These are phyloP conservation scores for Russula dissimulans DNA, from an alignment of 768 basidiomycete genomes.

Conservation along the genomic window DNA sequence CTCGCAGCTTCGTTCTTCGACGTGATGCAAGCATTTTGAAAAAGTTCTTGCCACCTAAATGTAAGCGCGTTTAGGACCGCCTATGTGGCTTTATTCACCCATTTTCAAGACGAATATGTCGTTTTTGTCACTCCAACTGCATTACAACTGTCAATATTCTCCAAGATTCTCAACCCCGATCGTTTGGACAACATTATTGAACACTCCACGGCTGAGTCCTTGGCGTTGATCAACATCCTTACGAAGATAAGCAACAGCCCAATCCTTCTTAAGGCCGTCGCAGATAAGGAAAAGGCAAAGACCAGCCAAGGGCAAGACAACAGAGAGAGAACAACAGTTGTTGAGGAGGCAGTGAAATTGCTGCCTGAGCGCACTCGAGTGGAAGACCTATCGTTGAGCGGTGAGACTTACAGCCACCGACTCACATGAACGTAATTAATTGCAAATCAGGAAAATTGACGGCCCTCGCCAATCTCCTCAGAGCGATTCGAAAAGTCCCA, in stretches of 20 bases:
- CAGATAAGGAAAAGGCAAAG: conserved; percentile 47
- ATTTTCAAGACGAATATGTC: conserved; percentile 81
- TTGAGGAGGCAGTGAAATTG: conserved; percentile 52
- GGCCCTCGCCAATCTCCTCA: conserved; percentile 56
- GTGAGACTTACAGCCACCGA: conserved; percentile 30
- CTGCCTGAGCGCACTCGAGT: conserved; percentile 51
- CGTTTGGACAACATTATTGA: conserved; percentile 60
- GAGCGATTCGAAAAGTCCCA: conserved; percentile 46
- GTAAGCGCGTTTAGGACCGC: conserved; percentile 35
- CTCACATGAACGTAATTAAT: conserved; percentile 8
- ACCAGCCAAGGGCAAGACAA: conserved; percentile 27
- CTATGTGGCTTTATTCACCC: background rate
- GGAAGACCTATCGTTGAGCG: conserved; percentile 72
- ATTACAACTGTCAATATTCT: conserved; percentile 76
- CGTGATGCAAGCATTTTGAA: conserved; percentile 76
- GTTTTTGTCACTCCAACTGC: conserved; percentile 86
- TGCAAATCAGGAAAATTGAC: conserved; percentile 59
- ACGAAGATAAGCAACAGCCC: conserved; percentile 94
- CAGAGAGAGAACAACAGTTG: conserved; percentile 36
- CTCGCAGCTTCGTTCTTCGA: conserved; percentile 83
- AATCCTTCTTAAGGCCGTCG: conserved; percentile 71
- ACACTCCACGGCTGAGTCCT: conserved; percentile 64
- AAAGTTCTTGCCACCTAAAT: conserved; percentile 84
- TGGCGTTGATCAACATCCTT: conserved; percentile 69
- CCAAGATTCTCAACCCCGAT: conserved; percentile 61